Evolutionary conservation across 2,329 filamentous ascomycete genomes (phyloP), one percentile per base, ranked within the genome.

Genomic region (Saccharata proteae): DNA sequence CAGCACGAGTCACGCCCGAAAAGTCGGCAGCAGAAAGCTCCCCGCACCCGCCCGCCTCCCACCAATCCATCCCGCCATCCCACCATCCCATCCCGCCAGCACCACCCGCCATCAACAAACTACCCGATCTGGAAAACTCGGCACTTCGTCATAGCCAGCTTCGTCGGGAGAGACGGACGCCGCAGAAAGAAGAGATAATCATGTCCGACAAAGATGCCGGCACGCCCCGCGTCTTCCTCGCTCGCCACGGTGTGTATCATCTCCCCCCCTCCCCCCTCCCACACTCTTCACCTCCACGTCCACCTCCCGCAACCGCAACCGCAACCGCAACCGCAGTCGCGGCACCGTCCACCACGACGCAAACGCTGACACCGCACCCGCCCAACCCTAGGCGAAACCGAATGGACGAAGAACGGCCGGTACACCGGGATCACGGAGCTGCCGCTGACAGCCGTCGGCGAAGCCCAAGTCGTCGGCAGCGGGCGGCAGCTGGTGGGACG

Each of bases 301-400:
- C 22, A n/a, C 23, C 11, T 21, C 14, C 29, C 13, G 29, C 29
- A 26, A 24, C 21, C 15, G 10, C 20, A 15, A 13, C n/a, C n/a
- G n/a, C n/a, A 22, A 16, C 7, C 23, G 16, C 12, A 33, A 8
- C 25, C 13, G 9, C 19, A 13, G 11, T 8, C 18, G 9, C 28
- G 5, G n/a, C 13, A 5, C 13, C 20, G 20, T 2, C 13, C 75
- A 13, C 78, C 78, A 16, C 77, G 77, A 2, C 74, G 77, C 0
- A 82, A 76, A 1, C 77, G 79, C 8, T 68, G 72, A 3, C 63
- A 58, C 29, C 22, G 6, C 24, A 18, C 4, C 4, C 25, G 1
- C 24, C 13, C n/a, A 27, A 8, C 8, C 3, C n/a, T 28, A 35
- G 33, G 61, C 17, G 55, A 62, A 40, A 67, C 64, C 3, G 56